Evolutionary conservation across 192 early-diverging fungal species (phyloP).

Genomic region (Dissophora ornata): DNA sequence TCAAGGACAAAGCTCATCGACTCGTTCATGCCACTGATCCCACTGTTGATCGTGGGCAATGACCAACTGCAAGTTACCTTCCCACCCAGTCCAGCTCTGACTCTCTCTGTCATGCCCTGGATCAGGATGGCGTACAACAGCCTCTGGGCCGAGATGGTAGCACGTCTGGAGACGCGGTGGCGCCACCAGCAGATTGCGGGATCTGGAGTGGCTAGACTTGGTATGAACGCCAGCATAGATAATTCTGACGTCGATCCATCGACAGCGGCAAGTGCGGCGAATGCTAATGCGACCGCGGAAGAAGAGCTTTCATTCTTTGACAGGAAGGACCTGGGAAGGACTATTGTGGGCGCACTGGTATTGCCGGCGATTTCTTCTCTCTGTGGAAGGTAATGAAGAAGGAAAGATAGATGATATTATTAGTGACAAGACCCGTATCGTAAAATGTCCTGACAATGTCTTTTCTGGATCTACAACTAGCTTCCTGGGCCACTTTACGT

Average conservation of each 20-base stretch:
- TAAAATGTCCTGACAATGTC: too few species aligned
- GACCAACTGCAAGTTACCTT: slow-evolving; percentile 67
- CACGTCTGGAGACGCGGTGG: slow-evolving; percentile 68
- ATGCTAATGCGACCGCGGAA: slow-evolving; percentile 41
- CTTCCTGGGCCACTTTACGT: slow-evolving; percentile 60
- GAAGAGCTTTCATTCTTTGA: slow-evolving; percentile 69
- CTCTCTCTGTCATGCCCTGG: slow-evolving; percentile 71
- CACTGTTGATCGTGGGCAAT: slow-evolving; percentile 66
- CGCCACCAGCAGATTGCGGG: slow-evolving; percentile 55
- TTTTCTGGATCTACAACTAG: too few species aligned
- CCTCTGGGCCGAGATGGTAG: slow-evolving; percentile 64
- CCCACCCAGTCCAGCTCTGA: slow-evolving; percentile 71
- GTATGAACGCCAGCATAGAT: slow-evolving; percentile 46
- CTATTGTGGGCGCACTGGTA: slow-evolving; percentile 71
- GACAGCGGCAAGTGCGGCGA: slow-evolving; percentile 11
- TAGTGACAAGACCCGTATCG: neutral
- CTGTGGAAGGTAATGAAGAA: slow-evolving; percentile 61
- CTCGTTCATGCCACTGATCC: slow-evolving; percentile 71
- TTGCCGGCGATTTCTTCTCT: slow-evolving; percentile 75
- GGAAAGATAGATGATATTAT: too few species aligned
- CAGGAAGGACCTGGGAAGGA: slow-evolving; percentile 64
- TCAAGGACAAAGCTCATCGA: slow-evolving; percentile 69
- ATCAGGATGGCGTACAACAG: slow-evolving; percentile 69
- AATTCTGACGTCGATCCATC: slow-evolving; percentile 34
- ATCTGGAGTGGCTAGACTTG: slow-evolving; percentile 40